A percentile compares a stretch with the other conserved stretches of the same genome.
Evolutionary conservation across 495 filamentous ascomycete genomes (phyloP).

Genomic region (Xylaria nigripes): DNA sequence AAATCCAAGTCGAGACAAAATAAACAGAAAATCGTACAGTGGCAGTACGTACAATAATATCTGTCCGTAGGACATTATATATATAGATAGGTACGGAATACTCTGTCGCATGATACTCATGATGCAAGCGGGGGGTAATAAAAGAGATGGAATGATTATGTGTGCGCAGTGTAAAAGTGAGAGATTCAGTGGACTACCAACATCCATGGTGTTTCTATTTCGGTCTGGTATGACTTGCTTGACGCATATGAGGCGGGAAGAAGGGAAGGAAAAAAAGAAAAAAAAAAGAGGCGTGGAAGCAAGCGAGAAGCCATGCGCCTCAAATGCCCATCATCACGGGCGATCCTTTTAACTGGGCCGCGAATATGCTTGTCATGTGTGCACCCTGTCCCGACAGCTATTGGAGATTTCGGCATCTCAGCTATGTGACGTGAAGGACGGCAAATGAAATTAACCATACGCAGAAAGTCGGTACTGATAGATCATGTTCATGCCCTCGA

Average conservation of each 20-base stretch:
- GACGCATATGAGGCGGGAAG: not conserved
- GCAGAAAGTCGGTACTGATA: not conserved
- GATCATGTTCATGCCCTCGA: not conserved
- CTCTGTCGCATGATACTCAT: no score
- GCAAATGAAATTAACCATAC: slow-evolving; percentile 2
- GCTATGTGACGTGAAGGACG: slow-evolving; percentile 3
- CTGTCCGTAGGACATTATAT: no score
- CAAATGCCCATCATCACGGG: slow-evolving; percentile 1
- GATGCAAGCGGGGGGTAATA: no score
- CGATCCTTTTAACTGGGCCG: slow-evolving; percentile 9
- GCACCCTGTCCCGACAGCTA: not conserved
- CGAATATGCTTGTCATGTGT: slow-evolving; percentile 10
- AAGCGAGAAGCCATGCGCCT: not conserved
- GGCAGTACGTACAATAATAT: no score
- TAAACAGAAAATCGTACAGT: no score
- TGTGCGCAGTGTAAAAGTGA: not conserved
- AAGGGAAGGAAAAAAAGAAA: not conserved
- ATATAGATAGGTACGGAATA: no score
- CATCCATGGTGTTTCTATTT: not conserved
- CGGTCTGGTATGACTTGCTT: not conserved
- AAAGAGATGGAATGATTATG: no score
- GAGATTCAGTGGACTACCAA: not conserved
- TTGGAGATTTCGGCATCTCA: slow-evolving; percentile 6
- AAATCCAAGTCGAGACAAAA: not conserved
- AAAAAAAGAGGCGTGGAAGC: not conserved